phyloP scores from a whole-genome alignment of 1,284 basidiomycete species.

The Anthracocystis setariae region DNA sequence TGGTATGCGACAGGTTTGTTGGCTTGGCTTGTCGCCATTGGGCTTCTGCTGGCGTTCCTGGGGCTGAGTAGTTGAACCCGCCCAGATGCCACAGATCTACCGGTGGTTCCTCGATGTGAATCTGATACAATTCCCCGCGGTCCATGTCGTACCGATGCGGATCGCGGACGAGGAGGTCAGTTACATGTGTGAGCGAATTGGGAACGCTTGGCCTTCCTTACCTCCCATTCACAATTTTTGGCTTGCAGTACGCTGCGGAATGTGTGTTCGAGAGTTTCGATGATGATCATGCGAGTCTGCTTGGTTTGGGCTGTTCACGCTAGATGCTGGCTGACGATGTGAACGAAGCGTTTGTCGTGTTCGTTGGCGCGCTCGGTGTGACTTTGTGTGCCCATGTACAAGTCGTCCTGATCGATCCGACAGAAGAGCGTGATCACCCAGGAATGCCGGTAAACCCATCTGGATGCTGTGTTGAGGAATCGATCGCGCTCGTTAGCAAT shows the following conservation, averaged over 20 bases:
- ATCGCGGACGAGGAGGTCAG: no score
- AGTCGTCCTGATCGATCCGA: slow-evolving; percentile 24
- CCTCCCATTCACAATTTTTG: slow-evolving; percentile 31
- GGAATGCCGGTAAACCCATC: slow-evolving; percentile 17
- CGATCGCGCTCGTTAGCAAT: background rate
- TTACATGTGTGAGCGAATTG: no score
- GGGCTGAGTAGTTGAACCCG: slow-evolving; percentile 25
- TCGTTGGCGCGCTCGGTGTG: slow-evolving; percentile 12
- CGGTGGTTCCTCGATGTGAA: slow-evolving; percentile 39
- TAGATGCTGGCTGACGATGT: slow-evolving; percentile 29
- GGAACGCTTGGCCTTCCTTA: slow-evolving; percentile 7
- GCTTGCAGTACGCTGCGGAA: slow-evolving; percentile 11
- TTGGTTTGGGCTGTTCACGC: slow-evolving; percentile 16
- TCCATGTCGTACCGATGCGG: no score
- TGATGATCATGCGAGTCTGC: slow-evolving; percentile 8
- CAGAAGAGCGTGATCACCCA: slow-evolving; percentile 28
- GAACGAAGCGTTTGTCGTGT: slow-evolving; percentile 29
- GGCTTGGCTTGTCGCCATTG: slow-evolving; percentile 27
- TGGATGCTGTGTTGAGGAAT: slow-evolving; percentile 3
- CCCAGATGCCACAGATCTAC: slow-evolving; percentile 28
- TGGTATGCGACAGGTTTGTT: slow-evolving; percentile 23
- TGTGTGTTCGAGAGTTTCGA: slow-evolving; percentile 7
- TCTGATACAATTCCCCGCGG: slow-evolving; percentile 5
- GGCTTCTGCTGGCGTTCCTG: slow-evolving; percentile 19
- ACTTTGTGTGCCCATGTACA: slow-evolving; percentile 27